Conservation (phyloP, 2,329 filamentous ascomycete genomes). For the Cucurbitaria berberidis region DNA sequence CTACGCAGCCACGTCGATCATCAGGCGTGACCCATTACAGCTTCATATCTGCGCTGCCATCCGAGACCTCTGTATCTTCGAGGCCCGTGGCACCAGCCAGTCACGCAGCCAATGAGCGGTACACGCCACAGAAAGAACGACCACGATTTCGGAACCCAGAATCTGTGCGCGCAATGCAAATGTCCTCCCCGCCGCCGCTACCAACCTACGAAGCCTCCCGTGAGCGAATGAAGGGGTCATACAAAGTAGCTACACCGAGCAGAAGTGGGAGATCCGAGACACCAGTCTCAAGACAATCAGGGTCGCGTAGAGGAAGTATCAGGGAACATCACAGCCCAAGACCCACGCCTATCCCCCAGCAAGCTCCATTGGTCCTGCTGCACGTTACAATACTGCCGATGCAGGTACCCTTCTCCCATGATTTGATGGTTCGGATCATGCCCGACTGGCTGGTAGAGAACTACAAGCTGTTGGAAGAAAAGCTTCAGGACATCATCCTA, state of each 20-base stretch:
- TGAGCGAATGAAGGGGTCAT: slow-evolving; percentile 39
- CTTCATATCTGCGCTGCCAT: slow-evolving; percentile 48
- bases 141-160: slow-evolving; percentile 73
- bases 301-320: slow-evolving; percentile 35
- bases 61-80: slow-evolving; percentile 46
- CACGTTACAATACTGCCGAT: slow-evolving; percentile 79
- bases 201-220: slow-evolving; percentile 37
- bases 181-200: slow-evolving; percentile 64
- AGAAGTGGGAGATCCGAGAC: slow-evolving; percentile 40
- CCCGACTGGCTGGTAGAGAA: slow-evolving; percentile 61
- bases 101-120: slow-evolving; percentile 48
- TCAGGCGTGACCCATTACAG: slow-evolving; percentile 41
- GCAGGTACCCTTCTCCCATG: slow-evolving; percentile 64
- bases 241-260: slow-evolving; percentile 43
- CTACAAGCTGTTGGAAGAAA: slow-evolving; percentile 72
- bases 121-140: slow-evolving; percentile 65
- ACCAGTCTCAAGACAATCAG: slow-evolving; percentile 36
- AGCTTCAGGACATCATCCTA: slow-evolving; percentile 71
- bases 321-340: slow-evolving; percentile 36
- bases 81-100: slow-evolving; percentile 35
- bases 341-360: slow-evolving; percentile 46
- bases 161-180: slow-evolving; percentile 72
- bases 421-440: slow-evolving; percentile 57
- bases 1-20: slow-evolving; percentile 29
- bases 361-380: slow-evolving; percentile 74